Percentiles rank a stretch among this genome's conserved stretches.
Evolutionary conservation across 257 asterid species (phyloP).

Genomic region (Gardenia jasminoides): DNA sequence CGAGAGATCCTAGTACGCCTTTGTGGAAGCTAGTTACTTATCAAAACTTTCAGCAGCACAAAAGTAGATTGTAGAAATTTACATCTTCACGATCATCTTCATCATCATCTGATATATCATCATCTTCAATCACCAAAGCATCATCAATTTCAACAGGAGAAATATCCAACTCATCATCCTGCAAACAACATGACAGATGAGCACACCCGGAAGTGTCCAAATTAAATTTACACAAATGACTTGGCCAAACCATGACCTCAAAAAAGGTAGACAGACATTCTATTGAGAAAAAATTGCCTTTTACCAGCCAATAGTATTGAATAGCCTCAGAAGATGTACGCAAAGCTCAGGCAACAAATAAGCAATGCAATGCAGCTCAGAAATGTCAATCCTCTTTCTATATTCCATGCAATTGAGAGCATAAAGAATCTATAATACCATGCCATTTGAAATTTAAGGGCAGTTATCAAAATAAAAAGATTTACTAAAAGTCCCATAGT

Average conservation of each 20-base stretch:
- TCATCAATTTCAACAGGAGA: conserved; percentile 84
- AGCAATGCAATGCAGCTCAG: not conserved
- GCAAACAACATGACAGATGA: conserved; percentile 25
- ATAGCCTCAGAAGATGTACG: not conserved
- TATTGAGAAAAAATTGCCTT: not conserved
- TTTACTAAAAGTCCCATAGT: no score
- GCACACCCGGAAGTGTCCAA: not conserved
- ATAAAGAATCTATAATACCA: not conserved
- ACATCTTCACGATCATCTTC: conserved; percentile 84
- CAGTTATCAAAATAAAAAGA: not conserved
- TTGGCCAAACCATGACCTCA: not conserved
- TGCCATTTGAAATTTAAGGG: no score
- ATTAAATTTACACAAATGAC: no score
- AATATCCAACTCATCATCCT: conserved; percentile 91
- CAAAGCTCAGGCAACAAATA: not conserved
- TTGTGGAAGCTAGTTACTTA: not conserved
- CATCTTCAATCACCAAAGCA: conserved; percentile 93
- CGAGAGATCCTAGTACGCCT: not conserved
- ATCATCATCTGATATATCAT: conserved; percentile 88
- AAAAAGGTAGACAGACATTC: not conserved
- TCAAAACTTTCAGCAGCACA: not conserved
- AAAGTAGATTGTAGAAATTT: conserved; percentile 23
- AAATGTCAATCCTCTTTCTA: not conserved
- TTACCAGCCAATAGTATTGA: not conserved
- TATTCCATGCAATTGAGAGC: not conserved